These are phyloP conservation scores for Kodamaea kakaduensis DNA, from an alignment of 805 yeast genomes.

Conservation along the genomic window DNA sequence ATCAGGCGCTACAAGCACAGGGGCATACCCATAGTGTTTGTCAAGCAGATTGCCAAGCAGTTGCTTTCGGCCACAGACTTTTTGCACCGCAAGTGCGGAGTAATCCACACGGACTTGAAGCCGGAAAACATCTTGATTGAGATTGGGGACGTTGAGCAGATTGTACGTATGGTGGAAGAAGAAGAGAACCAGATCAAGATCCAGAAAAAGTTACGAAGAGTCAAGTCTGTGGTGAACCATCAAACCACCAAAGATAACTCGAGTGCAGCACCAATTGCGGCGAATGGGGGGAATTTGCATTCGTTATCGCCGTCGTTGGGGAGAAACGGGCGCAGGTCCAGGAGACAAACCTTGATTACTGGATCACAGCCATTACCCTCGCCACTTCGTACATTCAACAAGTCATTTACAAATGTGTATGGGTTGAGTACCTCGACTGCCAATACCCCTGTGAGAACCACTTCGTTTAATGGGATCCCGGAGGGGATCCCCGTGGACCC, in stretches of 20 bases:
- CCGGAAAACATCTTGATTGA: conserved; percentile 77
- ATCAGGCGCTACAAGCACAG: conserved; percentile 74
- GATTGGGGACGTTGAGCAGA: conserved; percentile 77
- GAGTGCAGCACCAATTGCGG: conserved; percentile 7
- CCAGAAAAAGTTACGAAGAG: conserved; percentile 39
- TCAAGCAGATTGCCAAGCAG: conserved; percentile 79
- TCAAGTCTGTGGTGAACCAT: conserved; percentile 6
- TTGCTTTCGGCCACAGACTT: conserved; percentile 68
- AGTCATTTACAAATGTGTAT: conserved; percentile 35
- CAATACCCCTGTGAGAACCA: conserved; percentile 34
- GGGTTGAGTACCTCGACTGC: conserved; percentile 36
- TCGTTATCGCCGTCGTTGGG: conserved; percentile 40
- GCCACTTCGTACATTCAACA: conserved; percentile 62
- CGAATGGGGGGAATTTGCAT: conserved; percentile 24
- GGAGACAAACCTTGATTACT: conserved; percentile 74
- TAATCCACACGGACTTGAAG: conserved; percentile 69
- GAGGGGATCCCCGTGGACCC: conserved; percentile 4
- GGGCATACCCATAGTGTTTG: conserved; percentile 73
- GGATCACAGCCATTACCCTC: conserved; percentile 94
- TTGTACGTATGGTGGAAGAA: conserved; percentile 63
- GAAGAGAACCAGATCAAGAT: conserved; percentile 49
- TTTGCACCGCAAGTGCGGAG: conserved; percentile 68
- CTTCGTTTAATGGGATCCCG: conserved; percentile 11
- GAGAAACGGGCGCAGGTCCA: conserved; percentile 48
- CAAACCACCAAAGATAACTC: conserved; percentile 2